Evolutionary conservation across 495 filamentous ascomycete genomes (phyloP).

Genomic region (Aspergillus cristatus): DNA sequence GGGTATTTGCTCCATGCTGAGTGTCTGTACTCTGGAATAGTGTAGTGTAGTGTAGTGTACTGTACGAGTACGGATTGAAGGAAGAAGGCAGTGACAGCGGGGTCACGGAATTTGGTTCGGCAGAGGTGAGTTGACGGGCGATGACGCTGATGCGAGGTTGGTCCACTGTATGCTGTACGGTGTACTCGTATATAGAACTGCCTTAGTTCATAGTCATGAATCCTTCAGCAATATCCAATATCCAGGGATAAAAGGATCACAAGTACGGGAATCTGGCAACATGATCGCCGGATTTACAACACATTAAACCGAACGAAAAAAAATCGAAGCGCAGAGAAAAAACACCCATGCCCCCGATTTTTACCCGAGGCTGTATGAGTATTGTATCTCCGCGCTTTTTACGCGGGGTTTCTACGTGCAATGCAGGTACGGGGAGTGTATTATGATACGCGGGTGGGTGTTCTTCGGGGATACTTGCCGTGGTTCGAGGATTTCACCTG

Average conservation of each 20-base stretch:
- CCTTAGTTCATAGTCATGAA: background rate
- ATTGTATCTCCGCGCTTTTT: constrained; percentile 3
- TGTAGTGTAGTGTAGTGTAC: background rate
- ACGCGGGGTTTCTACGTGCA: constrained; percentile 3
- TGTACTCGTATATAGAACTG: background rate
- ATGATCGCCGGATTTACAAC: background rate
- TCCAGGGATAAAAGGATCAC: background rate
- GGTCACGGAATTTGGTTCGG: constrained; percentile 1
- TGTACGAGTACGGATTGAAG: background rate
- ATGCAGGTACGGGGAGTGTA: constrained; percentile 11
- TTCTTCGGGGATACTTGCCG: no score
- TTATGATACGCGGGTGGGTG: no score
- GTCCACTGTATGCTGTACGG: background rate
- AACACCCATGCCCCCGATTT: constrained; percentile 3
- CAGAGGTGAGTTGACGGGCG: background rate
- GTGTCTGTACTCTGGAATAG: no score
- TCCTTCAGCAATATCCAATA: background rate
- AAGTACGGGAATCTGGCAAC: background rate
- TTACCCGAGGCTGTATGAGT: constrained; percentile 11
- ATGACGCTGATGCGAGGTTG: background rate
- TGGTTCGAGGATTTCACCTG: no score
- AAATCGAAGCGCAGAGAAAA: background rate
- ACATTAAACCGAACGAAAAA: no score
- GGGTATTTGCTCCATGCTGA: no score
- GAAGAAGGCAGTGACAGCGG: background rate